These are phyloP conservation scores for Cystobasidium pallidum DNA, from an alignment of 1,284 basidiomycete species.

Conservation along the genomic window DNA sequence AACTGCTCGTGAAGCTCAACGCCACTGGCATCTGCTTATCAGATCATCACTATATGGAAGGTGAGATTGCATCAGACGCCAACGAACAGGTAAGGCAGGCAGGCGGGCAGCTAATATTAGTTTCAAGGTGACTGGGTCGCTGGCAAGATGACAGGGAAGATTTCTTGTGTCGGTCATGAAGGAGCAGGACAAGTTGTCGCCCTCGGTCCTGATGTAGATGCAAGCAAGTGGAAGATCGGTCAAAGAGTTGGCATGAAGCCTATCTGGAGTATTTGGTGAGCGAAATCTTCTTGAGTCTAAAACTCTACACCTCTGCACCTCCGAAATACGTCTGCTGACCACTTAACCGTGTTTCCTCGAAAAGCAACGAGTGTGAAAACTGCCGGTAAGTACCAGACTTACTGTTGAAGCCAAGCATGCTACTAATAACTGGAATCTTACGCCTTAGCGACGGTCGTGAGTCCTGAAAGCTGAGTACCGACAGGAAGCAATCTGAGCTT, in stretches of 20 bases:
- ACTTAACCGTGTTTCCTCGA: too few species aligned
- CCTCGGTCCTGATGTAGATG: constrained; percentile 38
- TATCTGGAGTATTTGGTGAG: constrained; percentile 41
- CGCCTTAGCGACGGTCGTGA: constrained; percentile 13
- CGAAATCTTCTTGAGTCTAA: too few species aligned
- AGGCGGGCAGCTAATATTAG: neutral
- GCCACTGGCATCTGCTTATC: constrained; percentile 40
- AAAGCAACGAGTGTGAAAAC: constrained; percentile 18
- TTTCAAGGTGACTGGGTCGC: constrained; percentile 40
- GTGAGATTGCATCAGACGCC: neutral
- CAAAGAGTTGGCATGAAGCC: constrained; percentile 46
- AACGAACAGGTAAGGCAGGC: neutral
- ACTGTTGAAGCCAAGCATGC: too few species aligned
- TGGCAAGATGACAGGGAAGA: constrained; percentile 27
- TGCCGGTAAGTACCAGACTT: constrained; percentile 2
- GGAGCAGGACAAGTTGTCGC: constrained; percentile 45
- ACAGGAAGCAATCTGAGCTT: too few species aligned
- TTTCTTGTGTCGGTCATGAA: constrained; percentile 42
- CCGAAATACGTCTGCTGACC: too few species aligned
- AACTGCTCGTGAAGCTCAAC: constrained; percentile 46
- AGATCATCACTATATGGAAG: constrained; percentile 34
- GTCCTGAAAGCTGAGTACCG: neutral
- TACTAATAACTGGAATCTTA: neutral
- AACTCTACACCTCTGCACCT: too few species aligned
- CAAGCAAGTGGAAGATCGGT: constrained; percentile 45